phyloP scores from a whole-genome alignment of 306 rosid species.

The Quillaja saponaria region DNA sequence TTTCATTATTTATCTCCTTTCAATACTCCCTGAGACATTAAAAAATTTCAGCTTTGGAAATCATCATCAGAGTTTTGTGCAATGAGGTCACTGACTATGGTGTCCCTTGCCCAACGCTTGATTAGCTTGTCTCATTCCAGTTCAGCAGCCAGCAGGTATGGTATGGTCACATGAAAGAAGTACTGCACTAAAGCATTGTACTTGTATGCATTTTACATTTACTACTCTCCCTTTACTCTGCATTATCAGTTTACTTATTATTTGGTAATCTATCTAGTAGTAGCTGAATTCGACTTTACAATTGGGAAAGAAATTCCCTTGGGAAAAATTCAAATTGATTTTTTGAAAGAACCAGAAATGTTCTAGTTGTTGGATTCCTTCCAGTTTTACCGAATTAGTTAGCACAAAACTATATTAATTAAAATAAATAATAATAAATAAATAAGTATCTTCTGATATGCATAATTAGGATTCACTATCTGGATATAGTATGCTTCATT shows the following conservation, averaged over 20 bases:
- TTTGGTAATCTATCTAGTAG: constrained; percentile 13
- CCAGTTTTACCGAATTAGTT: too few species aligned
- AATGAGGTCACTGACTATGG: constrained; percentile 84
- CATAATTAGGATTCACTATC: constrained; percentile 10
- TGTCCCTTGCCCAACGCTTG: constrained; percentile 94
- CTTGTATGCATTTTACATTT: too few species aligned
- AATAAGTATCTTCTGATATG: neutral
- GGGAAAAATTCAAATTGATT: constrained; percentile 18
- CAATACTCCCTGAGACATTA: constrained; percentile 47
- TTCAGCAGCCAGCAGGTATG: constrained; percentile 91
- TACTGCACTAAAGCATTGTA: constrained; percentile 11
- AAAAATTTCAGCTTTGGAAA: constrained; percentile 93
- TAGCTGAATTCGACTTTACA: constrained; percentile 11
- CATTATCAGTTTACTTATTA: constrained; percentile 25
- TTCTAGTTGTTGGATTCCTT: too few species aligned
- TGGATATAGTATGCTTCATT: constrained; percentile 17
- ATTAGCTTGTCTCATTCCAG: constrained; percentile 76
- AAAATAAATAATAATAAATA: neutral
- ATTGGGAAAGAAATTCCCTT: constrained; percentile 14
- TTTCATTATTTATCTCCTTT: constrained; percentile 41
- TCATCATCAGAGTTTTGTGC: constrained; percentile 90
- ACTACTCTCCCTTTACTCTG: too few species aligned
- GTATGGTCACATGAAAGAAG: constrained; percentile 2
- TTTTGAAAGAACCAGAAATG: neutral
- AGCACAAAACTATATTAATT: constrained; percentile 19